Evolutionary conservation across 2,329 filamentous ascomycete species (phyloP).

Genomic region (Fusarium sambucinum): DNA sequence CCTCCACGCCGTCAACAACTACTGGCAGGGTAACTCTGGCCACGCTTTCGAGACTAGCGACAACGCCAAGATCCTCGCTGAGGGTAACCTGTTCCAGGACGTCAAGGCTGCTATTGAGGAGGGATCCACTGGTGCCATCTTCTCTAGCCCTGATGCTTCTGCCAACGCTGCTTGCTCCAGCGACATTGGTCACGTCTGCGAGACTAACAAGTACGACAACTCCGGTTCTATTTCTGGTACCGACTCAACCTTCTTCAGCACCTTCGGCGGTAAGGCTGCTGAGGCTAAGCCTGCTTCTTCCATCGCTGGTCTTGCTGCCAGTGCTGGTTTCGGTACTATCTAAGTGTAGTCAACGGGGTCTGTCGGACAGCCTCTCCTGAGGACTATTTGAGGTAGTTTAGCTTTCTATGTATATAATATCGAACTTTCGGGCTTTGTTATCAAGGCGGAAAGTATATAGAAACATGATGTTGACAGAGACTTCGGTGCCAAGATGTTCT

Average conservation of each 20-base stretch:
- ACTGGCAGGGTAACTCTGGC: conserved; percentile 65
- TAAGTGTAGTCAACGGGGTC: conserved; percentile 32
- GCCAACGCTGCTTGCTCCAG: conserved; percentile 58
- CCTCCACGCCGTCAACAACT: conserved; percentile 73
- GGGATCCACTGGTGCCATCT: conserved; percentile 50
- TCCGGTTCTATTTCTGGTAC: conserved; percentile 55
- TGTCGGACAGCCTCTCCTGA: neutral
- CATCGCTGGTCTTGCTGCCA: conserved; percentile 53
- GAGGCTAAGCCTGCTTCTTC: conserved; percentile 53
- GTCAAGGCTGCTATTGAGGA: conserved; percentile 58
- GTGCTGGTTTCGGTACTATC: conserved; percentile 61
- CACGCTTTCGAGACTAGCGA: conserved; percentile 68
- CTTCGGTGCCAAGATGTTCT: neutral
- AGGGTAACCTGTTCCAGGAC: conserved; percentile 70
- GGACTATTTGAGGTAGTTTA: neutral
- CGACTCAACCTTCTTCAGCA: conserved; percentile 61
- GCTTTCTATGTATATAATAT: conserved; percentile 24
- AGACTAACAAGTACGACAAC: conserved; percentile 61
- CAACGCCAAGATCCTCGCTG: conserved; percentile 60
- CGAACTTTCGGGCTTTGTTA: neutral
- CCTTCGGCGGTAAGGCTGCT: conserved; percentile 66
- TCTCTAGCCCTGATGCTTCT: conserved; percentile 49
- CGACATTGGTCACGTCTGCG: conserved; percentile 62
- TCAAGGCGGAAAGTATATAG: neutral
- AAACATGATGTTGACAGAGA: conserved; percentile 11